phyloP scores from a whole-genome alignment of 352 stramenopile genomes.

The Globisporangium rhizosaccharum region DNA sequence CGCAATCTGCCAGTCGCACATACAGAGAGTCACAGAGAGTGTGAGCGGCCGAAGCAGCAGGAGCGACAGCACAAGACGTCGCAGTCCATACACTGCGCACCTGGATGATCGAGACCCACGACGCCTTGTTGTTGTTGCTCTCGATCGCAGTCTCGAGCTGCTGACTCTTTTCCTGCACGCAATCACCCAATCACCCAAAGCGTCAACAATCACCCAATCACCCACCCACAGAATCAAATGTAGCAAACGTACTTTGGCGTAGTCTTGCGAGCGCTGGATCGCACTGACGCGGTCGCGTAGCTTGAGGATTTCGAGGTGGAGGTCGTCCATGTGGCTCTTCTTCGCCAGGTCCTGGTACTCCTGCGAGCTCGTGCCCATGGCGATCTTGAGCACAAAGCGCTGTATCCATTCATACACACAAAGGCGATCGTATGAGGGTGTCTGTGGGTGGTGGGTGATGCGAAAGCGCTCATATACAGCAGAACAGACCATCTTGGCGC shows the following conservation, averaged over 20 bases:
- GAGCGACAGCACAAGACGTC: neutral
- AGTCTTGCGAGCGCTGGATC: constrained; percentile 84
- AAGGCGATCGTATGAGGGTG: too few relatives aligned
- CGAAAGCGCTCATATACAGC: too few relatives aligned
- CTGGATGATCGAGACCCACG: constrained; percentile 81
- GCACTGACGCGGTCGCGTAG: constrained; percentile 68
- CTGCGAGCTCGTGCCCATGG: constrained; percentile 62
- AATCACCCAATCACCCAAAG: neutral
- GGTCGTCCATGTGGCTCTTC: constrained; percentile 78
- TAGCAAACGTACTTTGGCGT: constrained; percentile 48
- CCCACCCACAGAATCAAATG: too few relatives aligned
- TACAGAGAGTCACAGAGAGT: neutral
- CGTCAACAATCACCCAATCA: too few relatives aligned
- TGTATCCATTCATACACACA: constrained; percentile 11
- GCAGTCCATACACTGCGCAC: constrained; percentile 12
- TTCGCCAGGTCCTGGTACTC: constrained; percentile 83
- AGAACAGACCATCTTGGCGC: constrained; percentile 52
- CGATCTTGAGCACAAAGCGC: constrained; percentile 65
- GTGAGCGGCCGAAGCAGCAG: neutral
- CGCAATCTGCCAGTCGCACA: constrained; percentile 34
- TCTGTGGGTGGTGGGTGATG: too few relatives aligned
- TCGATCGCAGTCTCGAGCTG: constrained; percentile 68
- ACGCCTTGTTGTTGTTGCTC: constrained; percentile 70
- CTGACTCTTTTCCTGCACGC: constrained; percentile 54
- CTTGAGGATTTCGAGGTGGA: constrained; percentile 78